A percentile compares a stretch with the other conserved stretches of the same genome.
Conservation (phyloP, 495 filamentous ascomycete genomes). For the Aspergillus coremiiformis region DNA sequence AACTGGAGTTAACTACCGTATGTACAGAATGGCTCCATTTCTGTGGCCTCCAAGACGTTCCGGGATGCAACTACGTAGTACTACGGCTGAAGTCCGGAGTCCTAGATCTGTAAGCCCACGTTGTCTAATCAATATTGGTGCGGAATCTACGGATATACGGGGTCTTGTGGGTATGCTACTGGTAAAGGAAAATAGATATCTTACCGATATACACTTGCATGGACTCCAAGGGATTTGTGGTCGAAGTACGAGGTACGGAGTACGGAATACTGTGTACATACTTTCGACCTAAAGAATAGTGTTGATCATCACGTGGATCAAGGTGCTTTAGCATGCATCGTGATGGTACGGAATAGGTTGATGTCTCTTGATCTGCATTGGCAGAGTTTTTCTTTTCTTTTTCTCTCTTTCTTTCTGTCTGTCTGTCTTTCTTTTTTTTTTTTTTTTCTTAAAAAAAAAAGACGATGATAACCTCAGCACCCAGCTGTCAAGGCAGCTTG, state of each 20-base stretch:
- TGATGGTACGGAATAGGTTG: too few species aligned
- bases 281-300: neutral
- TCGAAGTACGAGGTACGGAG: neutral
- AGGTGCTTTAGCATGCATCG: neutral
- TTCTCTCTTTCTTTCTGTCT: too few species aligned
- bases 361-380: too few species aligned
- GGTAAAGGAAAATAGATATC: neutral
- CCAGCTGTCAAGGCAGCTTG: neutral
- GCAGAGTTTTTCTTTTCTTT: too few species aligned
- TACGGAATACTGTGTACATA: too few species aligned
- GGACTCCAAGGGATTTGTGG: neutral
- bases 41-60: too few species aligned
- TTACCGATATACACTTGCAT: neutral
- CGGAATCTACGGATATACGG: neutral
- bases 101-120: neutral
- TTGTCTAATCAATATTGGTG: neutral
- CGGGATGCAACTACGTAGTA: too few species aligned
- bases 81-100: conserved; percentile 7
- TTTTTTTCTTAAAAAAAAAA: neutral
- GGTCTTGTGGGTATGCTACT: neutral
- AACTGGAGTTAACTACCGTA: neutral
- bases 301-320: conserved; percentile 5
- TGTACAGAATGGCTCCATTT: too few species aligned
- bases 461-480: neutral
- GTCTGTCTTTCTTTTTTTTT: too few species aligned